Evolutionary conservation across 2,329 filamentous ascomycete genomes (phyloP), one percentile per base, ranked within the genome.

Genomic region (Epichloe uncinata): DNA sequence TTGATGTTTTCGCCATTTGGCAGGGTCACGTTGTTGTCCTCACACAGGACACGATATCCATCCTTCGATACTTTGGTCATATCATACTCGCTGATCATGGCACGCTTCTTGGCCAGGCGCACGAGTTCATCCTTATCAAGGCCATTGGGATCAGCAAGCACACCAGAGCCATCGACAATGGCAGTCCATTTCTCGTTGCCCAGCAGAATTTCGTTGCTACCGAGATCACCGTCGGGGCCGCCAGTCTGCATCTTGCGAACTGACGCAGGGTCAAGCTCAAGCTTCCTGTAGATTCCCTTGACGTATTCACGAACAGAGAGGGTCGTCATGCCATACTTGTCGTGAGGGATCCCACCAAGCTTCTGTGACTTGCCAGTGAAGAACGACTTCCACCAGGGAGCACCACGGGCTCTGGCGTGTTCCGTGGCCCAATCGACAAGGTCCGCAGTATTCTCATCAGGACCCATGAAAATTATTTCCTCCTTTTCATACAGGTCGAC

Each of bases 331-430:
- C 93, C 93, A 63, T 98, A 98, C 40, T 75, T 71, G 66, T 98
- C 93, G 68, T 98, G 93, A 37, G 93, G 58, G 58, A 98, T 98
- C 63, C 93, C 93, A 55, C 93, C 93, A 13, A 98, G 78, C 69
- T 86, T 93, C 48, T 89, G 93, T 58, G 88, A 95, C 77, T 98
- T 98, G 62, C 93, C 93, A 2, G 93, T 98, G 77, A 98, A 98
- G 79, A 98, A 98, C 0, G 93, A 98, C 76, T 98, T 98, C 93
- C 93, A 98, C 88, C 91, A 98, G 30, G 89, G 88, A 4, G 93
- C 93, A 43, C 89, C 89, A 59, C 93, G 83, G 54, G 73, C 73
- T 48, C 88, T 81, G 53, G 93, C 93, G 67, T 98, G 93, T 67
- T 93, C 84, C 1, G 93, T 98, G n/a, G 93, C 93, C 93, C 93